phyloP scores from a whole-genome alignment of 371 early-diverging fungal species.

The Mucor sp. region DNA sequence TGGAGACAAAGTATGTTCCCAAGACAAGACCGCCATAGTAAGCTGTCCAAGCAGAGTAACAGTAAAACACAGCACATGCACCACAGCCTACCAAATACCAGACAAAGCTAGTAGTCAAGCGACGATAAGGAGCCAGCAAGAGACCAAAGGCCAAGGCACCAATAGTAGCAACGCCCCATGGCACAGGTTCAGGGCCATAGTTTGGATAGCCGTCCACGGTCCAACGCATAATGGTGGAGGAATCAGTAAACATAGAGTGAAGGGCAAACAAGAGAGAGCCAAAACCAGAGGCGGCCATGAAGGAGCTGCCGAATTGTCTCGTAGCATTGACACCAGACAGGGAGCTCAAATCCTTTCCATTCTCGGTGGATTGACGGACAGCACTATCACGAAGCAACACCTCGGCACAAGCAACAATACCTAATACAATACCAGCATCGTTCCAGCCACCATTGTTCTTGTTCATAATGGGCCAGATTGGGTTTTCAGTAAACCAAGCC shows the following conservation, averaged over 20 bases:
- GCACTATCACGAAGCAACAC: slow-evolving; percentile 51
- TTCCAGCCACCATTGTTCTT: slow-evolving; percentile 72
- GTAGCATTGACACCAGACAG: background rate
- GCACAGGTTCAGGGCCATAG: slow-evolving; percentile 76
- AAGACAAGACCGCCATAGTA: slow-evolving; percentile 69
- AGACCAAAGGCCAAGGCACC: slow-evolving; percentile 60
- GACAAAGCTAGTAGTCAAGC: slow-evolving; percentile 53
- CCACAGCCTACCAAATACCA: slow-evolving; percentile 65
- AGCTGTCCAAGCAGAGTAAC: slow-evolving; percentile 63
- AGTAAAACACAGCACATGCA: slow-evolving; percentile 59
- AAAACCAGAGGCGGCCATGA: slow-evolving; percentile 61
- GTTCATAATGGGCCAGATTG: slow-evolving; percentile 83
- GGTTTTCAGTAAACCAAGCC: slow-evolving; percentile 80
- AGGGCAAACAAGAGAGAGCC: slow-evolving; percentile 71
- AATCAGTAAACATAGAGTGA: slow-evolving; percentile 78
- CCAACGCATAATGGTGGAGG: slow-evolving; percentile 77
- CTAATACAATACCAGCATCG: slow-evolving; percentile 63
- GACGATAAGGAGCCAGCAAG: slow-evolving; percentile 58
- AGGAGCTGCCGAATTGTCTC: slow-evolving; percentile 40
- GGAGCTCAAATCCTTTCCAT: background rate
- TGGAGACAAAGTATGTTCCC: slow-evolving; percentile 62
- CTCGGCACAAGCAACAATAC: slow-evolving; percentile 58
- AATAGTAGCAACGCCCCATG: slow-evolving; percentile 73
- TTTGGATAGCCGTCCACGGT: slow-evolving; percentile 76
- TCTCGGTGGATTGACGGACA: slow-evolving; percentile 2